Evolutionary conservation across 2,329 filamentous ascomycete genomes (phyloP).

Genomic region (Colletotrichum coccodes): DNA sequence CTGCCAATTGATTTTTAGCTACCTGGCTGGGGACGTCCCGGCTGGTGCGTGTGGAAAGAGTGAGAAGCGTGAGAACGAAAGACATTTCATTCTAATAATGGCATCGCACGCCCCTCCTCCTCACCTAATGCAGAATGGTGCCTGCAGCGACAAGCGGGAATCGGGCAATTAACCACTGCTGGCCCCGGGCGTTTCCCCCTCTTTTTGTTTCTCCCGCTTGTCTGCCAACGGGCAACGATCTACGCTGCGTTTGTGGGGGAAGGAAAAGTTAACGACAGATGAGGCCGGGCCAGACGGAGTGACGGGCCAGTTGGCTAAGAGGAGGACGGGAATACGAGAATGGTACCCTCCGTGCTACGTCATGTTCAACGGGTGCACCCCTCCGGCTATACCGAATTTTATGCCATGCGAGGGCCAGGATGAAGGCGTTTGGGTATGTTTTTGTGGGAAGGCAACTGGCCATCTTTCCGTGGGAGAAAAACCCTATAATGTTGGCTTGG

Average conservation of each 20-base stretch:
- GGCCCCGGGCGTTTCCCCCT: neutral
- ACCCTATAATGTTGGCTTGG: neutral
- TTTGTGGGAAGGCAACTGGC: neutral
- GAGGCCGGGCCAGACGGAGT: neutral
- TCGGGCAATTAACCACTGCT: constrained; percentile 13
- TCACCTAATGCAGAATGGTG: constrained; percentile 12
- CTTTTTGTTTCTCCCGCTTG: constrained; percentile 24
- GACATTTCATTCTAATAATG: constrained; percentile 27
- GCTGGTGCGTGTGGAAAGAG: neutral
- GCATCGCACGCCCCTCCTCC: neutral
- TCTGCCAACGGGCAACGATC: constrained; percentile 18
- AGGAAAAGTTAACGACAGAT: neutral
- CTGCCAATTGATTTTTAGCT: too few species aligned
- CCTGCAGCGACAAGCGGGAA: constrained; percentile 18
- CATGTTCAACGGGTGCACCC: constrained; percentile 2
- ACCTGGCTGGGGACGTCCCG: neutral
- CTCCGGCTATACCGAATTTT: constrained; percentile 27
- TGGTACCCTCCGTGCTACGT: constrained; percentile 27
- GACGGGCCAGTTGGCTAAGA: neutral
- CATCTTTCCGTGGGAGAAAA: neutral
- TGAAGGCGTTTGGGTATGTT: neutral
- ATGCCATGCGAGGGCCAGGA: neutral
- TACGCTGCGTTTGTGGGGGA: constrained; percentile 2
- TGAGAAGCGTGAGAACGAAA: neutral
- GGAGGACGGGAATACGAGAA: constrained; percentile 25